Evolutionary conservation across 371 early-diverging fungal genomes (phyloP).

Genomic region (Lichtheimia corymbifera): DNA sequence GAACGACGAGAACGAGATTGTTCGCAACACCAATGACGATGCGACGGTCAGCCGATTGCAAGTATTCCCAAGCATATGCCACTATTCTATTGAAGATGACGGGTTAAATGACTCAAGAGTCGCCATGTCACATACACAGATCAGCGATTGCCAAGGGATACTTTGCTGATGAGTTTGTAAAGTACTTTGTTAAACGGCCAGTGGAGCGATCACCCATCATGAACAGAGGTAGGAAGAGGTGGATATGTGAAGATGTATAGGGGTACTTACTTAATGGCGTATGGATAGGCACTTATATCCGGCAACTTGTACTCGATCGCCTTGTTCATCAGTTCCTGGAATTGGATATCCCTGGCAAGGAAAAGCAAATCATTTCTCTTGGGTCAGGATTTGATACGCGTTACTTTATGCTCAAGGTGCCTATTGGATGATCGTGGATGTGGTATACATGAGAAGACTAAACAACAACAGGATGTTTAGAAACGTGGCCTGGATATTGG

Average conservation of each 20-base stretch:
- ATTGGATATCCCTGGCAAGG: constrained; percentile 17
- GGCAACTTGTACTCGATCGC: constrained; percentile 66
- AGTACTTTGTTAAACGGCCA: constrained; percentile 70
- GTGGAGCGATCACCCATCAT: constrained; percentile 86
- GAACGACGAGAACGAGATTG: constrained; percentile 53
- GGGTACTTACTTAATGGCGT: neutral
- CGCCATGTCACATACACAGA: constrained; percentile 35
- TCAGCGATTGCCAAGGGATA: constrained; percentile 85
- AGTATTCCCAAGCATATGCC: constrained; percentile 10
- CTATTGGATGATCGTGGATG: constrained; percentile 8
- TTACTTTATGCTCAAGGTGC: constrained; percentile 68
- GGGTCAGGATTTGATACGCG: constrained; percentile 95
- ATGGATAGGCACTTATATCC: constrained; percentile 68
- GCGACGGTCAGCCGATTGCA: constrained; percentile 82
- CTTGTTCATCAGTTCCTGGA: constrained; percentile 66
- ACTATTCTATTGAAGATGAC: neutral
- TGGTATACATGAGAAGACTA: neutral
- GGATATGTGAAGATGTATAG: neutral
- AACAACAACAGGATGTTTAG: neutral
- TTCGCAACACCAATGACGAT: constrained; percentile 86
- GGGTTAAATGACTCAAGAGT: no score
- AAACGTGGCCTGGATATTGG: constrained; percentile 1
- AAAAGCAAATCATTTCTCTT: constrained; percentile 80
- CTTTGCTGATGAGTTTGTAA: constrained; percentile 78
- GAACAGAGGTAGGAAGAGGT: constrained; percentile 72